Percentiles rank a stretch among this genome's conserved stretches.
Conservation (phyloP, 208 protist species). For the Balamuthia mandrillaris region DNA sequence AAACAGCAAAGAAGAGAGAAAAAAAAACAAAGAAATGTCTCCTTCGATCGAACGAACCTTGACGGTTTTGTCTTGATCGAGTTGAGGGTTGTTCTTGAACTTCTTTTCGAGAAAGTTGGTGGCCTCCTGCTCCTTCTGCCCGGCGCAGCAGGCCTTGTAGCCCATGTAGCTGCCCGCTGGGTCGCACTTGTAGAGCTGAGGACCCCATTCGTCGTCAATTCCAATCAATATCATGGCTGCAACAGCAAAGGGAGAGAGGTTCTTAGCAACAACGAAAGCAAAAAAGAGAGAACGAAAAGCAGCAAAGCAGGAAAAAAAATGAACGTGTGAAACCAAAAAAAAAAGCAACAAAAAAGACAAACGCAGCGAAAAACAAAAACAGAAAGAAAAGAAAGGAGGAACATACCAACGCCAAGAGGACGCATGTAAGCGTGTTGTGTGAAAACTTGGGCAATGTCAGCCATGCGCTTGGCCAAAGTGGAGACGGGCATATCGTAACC, state of each 20-base stretch:
- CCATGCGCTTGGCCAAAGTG: conserved; percentile 92
- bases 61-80: conserved; percentile 66
- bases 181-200: conserved; percentile 90
- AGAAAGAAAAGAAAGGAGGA: background rate
- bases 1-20: too few relatives aligned
- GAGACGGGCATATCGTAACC: conserved; percentile 92
- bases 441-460: conserved; percentile 90
- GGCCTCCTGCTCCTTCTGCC: conserved; percentile 92
- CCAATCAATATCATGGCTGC: conserved; percentile 84
- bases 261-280: too few relatives aligned
- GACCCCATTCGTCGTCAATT: conserved; percentile 87
- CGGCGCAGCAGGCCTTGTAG: conserved; percentile 83
- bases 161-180: conserved; percentile 88
- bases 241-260: too few relatives aligned
- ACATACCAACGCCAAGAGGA: conserved; percentile 82
- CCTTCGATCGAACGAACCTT: conserved; percentile 19
- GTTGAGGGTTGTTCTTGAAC: conserved; percentile 81
- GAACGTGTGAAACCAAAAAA: background rate
- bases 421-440: conserved; percentile 95
- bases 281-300: too few relatives aligned
- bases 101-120: conserved; percentile 94
- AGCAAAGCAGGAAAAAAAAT: too few relatives aligned
- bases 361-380: background rate
- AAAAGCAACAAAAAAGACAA: background rate
- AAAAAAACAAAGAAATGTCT: too few relatives aligned